Evolutionary conservation across 768 basidiomycete genomes (phyloP), one percentile per base, ranked within the genome.

Genomic region (Cystoderma amianthinum): DNA sequence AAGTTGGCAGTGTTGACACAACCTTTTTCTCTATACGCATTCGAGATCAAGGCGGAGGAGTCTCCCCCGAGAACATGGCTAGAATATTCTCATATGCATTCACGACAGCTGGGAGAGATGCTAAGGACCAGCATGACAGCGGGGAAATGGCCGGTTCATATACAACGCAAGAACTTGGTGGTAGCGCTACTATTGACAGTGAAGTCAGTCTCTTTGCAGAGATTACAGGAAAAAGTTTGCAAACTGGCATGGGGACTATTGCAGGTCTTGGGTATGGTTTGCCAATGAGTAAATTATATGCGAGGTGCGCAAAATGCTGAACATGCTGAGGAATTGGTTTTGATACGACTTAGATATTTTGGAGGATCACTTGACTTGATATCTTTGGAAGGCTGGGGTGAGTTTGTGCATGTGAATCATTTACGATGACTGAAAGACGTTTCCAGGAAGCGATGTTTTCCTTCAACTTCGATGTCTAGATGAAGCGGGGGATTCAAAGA

Each of bases 11-110:
- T 9, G 48, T 58, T 5, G 53, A 52, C 20, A 58, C 65, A 12
- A 64, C 68, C 4, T 84, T 76, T 55, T 74, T 93, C 43, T 85
- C 85, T 21, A 69, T 94, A 34, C 73, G 91, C 28, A 69, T 94
- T 15, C 75, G 91, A 21, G 91, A 94, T 52, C 81, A 89, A 51
- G 91, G 91, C 3, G 91, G 91, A 7, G 91, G 91, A 5, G 80
- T 94, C 22, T 72, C 81, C 0, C 80, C 80, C 2, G 64, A 72
- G 7, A 77, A 92, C 57, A 76, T 92, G 71, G 65, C 73, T 15
- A 75, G 78, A 34, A 85, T 94, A 42, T 94, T 94, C 61, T 90
- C 89, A 13, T 94, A 94, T 58, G 88, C 88, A 4, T 94, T 92
- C 57, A 92, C 90, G 3, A 92, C 91, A 3, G 89, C 88, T 2